Percentiles rank a stretch among this genome's conserved stretches.
phyloP scores from a whole-genome alignment of 1,284 basidiomycete genomes.

The Apiotrichum montevideense region DNA sequence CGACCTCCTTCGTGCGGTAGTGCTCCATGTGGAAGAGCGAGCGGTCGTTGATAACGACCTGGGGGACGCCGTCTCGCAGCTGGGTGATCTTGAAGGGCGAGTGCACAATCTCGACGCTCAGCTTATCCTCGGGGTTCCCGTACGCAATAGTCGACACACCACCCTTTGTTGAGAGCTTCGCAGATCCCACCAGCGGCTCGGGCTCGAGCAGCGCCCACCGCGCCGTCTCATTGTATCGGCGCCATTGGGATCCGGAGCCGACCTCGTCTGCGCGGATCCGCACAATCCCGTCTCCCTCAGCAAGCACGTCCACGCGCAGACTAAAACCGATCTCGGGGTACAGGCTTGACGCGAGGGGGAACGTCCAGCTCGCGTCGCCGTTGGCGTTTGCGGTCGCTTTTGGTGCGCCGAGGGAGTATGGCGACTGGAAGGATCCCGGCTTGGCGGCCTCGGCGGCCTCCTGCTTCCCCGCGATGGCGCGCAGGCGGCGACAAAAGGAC shows the following conservation, averaged over 20 bases:
- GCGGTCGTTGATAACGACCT: slow-evolving; percentile 83
- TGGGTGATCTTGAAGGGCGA: slow-evolving; percentile 68
- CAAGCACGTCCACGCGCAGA: slow-evolving; percentile 71
- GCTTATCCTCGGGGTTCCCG: slow-evolving; percentile 18
- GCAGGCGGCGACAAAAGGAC: slow-evolving; percentile 82
- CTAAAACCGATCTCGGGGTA: slow-evolving; percentile 76
- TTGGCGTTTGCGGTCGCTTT: slow-evolving; percentile 50
- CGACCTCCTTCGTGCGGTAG: slow-evolving; percentile 64
- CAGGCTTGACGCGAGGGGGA: slow-evolving; percentile 66
- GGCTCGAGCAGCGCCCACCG: slow-evolving; percentile 67
- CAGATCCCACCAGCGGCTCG: slow-evolving; percentile 55
- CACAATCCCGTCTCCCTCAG: slow-evolving; percentile 65
- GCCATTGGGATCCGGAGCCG: slow-evolving; percentile 56
- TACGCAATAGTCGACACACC: slow-evolving; percentile 46
- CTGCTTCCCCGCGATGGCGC: slow-evolving; percentile 68
- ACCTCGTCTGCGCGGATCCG: slow-evolving; percentile 81
- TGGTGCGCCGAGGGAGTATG: slow-evolving; percentile 65
- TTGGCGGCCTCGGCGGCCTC: slow-evolving; percentile 43
- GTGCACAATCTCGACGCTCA: slow-evolving; percentile 59
- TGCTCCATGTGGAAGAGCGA: slow-evolving; percentile 97
- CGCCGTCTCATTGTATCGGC: slow-evolving; percentile 82
- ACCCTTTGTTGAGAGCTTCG: slow-evolving; percentile 36
- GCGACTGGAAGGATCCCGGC: slow-evolving; percentile 61
- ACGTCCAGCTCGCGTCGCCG: slow-evolving; percentile 47
- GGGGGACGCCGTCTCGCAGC: slow-evolving; percentile 65